Evolutionary conservation across 179 eudicot genomes (phyloP), one percentile per base, ranked within the genome.

Genomic region (Silene coronaria): DNA sequence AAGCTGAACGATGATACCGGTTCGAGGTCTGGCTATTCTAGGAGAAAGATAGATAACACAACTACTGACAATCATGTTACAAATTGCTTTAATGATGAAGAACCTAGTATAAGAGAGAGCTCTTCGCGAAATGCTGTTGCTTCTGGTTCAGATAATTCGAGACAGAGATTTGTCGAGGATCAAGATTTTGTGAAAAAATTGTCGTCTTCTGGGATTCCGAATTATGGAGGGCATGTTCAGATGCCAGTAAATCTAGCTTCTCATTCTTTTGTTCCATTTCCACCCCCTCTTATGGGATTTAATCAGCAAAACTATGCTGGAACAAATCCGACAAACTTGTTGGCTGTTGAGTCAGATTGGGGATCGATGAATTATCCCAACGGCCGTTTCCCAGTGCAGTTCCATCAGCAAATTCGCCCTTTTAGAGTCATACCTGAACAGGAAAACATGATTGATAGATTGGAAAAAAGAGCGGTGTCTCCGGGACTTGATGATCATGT

Each of bases 211-310:
- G 70, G 75, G 75, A 63, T 80, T 69, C 80, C 77, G 66, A 75
- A 73, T 45, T 28, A 70, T 48, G 67, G 68, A 70, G 81, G 84
- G 48, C 83, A 73, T 70, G 26, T 74, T 72, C 87, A 73, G 57
- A 73, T 80, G 80, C 86, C 87, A 24, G 59, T 83, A 51, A 83
- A 80, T 79, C 75, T 83, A 36, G 81, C 84, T 70, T 75, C 84
- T 66, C 83, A 79, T 75, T 62, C 79, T 4, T 85, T 81, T 64
- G 77, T 79, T 66, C 82, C 83, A 69, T 32, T 83, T 23, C 59
- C 83, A 8, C 80, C 87, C 72, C 75, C 89, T 16, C 6, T 76
- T 60, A n/a, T 78, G 62, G 82, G 82, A 70, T 80, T 81, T 73
- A 75, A 64, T 77, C 76, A 78, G 28, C 82, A 79, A 73, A 79